Percentiles rank a stretch among this genome's conserved stretches.
Conservation (phyloP, 495 filamentous ascomycete genomes). For the Entonaema liquescens region DNA sequence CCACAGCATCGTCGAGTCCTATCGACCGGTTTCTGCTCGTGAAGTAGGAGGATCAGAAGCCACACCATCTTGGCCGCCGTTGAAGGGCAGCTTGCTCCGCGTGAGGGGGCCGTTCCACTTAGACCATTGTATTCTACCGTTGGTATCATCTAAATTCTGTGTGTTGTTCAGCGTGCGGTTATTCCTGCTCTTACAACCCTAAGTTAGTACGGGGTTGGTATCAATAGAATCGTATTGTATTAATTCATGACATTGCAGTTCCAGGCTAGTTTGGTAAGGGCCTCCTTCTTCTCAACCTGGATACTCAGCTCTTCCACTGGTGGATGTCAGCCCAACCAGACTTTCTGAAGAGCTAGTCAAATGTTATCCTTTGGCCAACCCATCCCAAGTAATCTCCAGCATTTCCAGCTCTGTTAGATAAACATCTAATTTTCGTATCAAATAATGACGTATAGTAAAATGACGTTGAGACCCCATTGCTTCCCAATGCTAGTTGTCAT, state of each 20-base stretch:
- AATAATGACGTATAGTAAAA: neutral
- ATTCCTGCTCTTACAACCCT: neutral
- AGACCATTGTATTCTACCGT: neutral
- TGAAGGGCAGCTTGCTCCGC: slow-evolving; percentile 3
- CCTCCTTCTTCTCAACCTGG: neutral
- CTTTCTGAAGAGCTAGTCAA: no score
- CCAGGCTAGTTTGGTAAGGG: neutral
- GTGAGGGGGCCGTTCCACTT: neutral
- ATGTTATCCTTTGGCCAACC: neutral
- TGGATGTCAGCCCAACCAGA: no score
- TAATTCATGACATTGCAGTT: neutral
- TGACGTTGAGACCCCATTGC: neutral
- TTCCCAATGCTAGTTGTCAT: neutral
- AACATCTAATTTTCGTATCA: neutral
- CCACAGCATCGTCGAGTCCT: neutral
- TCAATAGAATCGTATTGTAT: neutral
- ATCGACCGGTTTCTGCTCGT: neutral
- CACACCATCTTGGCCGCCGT: slow-evolving; percentile 1
- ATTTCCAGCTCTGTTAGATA: neutral
- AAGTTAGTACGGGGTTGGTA: neutral
- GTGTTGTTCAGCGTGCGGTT: no score
- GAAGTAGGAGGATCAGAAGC: neutral
- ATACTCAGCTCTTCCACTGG: neutral
- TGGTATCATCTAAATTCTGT: neutral
- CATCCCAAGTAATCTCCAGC: neutral